Percentiles rank a stretch among this genome's conserved stretches.
Evolutionary conservation across 2,329 filamentous ascomycete species (phyloP).

Genomic region (Ustilaginoidea virens): DNA sequence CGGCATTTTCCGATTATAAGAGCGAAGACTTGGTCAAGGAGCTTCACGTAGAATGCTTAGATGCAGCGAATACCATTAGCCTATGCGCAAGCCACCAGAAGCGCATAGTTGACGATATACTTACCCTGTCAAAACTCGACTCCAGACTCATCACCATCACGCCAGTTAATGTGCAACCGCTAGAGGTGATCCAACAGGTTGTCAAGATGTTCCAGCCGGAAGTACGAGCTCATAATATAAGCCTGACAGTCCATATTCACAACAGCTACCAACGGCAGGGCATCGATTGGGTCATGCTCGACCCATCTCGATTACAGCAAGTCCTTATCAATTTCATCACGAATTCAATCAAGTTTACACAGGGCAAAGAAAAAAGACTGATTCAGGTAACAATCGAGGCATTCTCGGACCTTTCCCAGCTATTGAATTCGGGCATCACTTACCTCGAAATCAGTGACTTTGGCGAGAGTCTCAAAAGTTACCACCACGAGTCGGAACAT

Average conservation of each 20-base stretch:
- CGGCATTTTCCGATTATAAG: conserved; percentile 16
- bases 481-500: conserved; percentile 21
- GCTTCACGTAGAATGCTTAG: conserved; percentile 40
- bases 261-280: conserved; percentile 47
- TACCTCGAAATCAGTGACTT: conserved; percentile 30
- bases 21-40: conserved; percentile 26
- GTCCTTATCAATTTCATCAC: conserved; percentile 62
- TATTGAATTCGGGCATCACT: conserved; percentile 21
- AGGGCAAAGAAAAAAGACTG: conserved; percentile 37
- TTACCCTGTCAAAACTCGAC: conserved; percentile 56
- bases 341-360: conserved; percentile 49
- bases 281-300: conserved; percentile 58
- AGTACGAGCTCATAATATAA: conserved; percentile 53
- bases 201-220: conserved; percentile 70
- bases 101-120: conserved; percentile 52
- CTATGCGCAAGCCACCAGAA: conserved; percentile 68
- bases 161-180: conserved; percentile 51
- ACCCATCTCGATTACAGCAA: conserved; percentile 59
- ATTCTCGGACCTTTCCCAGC: conserved; percentile 32
- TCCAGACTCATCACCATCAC: conserved; percentile 55
- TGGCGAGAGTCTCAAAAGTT: conserved; percentile 1
- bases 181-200: conserved; percentile 47
- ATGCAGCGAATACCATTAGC: conserved; percentile 64
- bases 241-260: conserved; percentile 52
- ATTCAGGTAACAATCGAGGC: conserved; percentile 53